Evolutionary conservation across 2,329 filamentous ascomycete genomes (phyloP), one percentile per base, ranked within the genome.

Genomic region (Colletotrichum agaves): DNA sequence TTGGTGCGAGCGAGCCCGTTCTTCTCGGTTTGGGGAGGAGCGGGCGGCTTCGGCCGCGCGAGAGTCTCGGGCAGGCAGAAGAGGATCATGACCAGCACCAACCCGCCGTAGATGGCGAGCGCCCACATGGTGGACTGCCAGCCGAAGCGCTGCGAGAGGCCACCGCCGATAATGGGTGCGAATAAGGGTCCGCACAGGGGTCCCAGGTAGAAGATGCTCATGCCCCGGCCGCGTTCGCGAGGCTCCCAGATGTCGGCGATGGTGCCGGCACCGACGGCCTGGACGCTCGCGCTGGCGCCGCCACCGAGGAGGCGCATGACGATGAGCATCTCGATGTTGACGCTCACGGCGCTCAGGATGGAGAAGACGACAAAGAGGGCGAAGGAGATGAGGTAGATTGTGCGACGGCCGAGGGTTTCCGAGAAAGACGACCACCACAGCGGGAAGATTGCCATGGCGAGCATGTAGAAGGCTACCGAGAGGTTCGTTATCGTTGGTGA

Each of bases 401-500:
- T 90, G 21, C 93, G 87, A 44, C 93, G 87, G 12, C 93, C 93
- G 1, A 88, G 78, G 1, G 83, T 83, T 73, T 96, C 93, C 8
- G 91, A 93, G 74, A 96, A 94, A 1, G 90, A 90, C 1, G 91
- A 93, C 92, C 92, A 96, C 93, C 93, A 96, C 0, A 97, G 83
- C 0, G 93, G 93, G 72, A 94, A 95, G 49, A 96, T 93, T 62
- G 89, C 88, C 92, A 96, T 93, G 72, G 87, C 83, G 4, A 96
- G 83, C 92, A 96, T 93, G 76, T 94, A 96, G 64, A 95, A 78
- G 0, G 93, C 91, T 0, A 96, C 87, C 0, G 90, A 90, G 64
- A 96, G 75, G 76, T 96, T 97, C 62, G 90, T 88, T 15, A 93
- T 80, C 1, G 91, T 91, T 13, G 87, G 78, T 0, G 86, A 85